Base-by-base conservation (phyloP, 208 protist genomes). In the Leishmania turanica region DNA sequence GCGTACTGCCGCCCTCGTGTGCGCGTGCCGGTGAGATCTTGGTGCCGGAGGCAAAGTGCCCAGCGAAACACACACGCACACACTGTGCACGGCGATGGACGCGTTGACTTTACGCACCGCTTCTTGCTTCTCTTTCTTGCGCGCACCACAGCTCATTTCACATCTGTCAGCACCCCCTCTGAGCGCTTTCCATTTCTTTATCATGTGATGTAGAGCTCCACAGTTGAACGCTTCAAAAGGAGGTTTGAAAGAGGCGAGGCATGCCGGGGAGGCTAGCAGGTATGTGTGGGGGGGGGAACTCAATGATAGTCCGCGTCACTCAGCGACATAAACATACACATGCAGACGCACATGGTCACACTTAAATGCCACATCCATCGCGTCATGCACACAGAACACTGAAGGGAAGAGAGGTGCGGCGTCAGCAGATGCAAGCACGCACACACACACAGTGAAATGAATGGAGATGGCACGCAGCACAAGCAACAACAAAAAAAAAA, bases 161-260 rank as follows among this genome's bases (percentile, higher is more conserved):
- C 27, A n/a, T 73, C 45, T 73, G 34, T 45, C 68, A 49, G 4
- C 27, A 73, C 68, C 19, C 54, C 40, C 68, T 73, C 42, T 73
- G 68, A 45, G 68, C 51, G 49, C n/a, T 76, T 37, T 45, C 51
- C 71, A 34, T 34, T 73, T 45, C 47, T 27, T 60, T 45, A 60
- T 76, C 71, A 60, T 76, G 21, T 19, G 49, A 76, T 76, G 71
- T 76, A 76, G 71, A 40, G 71, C 19, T 42, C 21, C 71, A 76
- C n/a, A 42, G 71, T 60, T 45, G 27, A 45, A 60, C 31, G 31
- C 70, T 60, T 6, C 51, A 40, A 53, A 45, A 53, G 27, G 24
- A 53, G 68, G 68, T 34, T 73, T 53, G 68, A 73, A 31, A 31
- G 37, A 54, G 45, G 68, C 8, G 21, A 24, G 51, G 51, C 21